Base-by-base conservation (phyloP, 1,284 basidiomycete species). In the Marasmius tenuissimus region DNA sequence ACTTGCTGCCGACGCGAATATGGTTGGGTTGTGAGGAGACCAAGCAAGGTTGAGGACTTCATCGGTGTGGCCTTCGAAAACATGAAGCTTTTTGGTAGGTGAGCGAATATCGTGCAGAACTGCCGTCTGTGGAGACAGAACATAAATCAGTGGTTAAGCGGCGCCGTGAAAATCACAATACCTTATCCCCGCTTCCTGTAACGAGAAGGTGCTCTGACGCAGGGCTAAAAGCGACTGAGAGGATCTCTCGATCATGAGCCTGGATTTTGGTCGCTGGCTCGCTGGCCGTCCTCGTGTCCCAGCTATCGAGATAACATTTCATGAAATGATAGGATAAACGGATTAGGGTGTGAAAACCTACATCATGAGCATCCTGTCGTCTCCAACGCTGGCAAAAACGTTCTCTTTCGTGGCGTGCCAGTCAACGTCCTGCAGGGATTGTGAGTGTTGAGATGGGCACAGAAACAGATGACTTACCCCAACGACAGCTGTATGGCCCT, bases 111-210 rank as follows among this genome's bases (percentile, higher is more conserved):
- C 97, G 78, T 97, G 97, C 22, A 99, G 82, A 12, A 86, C 86
- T 55, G 94, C 88, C 1, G 94, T 96, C 94, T 97, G 68, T 45
- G 37, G 40, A 37, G 20, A 6, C 20, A 47, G 5, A 37, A n/a
- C 53, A 61, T 14, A n/a, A 11, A 49, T 35, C 18, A 8, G 52
- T 14, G 45, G 27, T 16, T 27, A 38, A 53, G 35, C 51, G 61
- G 16, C 58, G 45, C 40, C 39, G n/a, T 57, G 56, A 52, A 57
- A 58, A 53, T 20, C 27, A 27, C 27, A 27, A 27, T 67, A 94
- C 94, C 80, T 96, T 95, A 79, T 99, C 97, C 38, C 91, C 89
- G 55, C 95, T 97, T 8, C 95, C 97, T 1, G 97, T 99, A 27
- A 98, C 81, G 16, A 98, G 74, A n/a, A 98, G 85, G 71, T 92